Evolutionary conservation across 768 basidiomycete genomes (phyloP), one percentile per base, ranked within the genome.

Genomic region (Tylopilus intermedius): DNA sequence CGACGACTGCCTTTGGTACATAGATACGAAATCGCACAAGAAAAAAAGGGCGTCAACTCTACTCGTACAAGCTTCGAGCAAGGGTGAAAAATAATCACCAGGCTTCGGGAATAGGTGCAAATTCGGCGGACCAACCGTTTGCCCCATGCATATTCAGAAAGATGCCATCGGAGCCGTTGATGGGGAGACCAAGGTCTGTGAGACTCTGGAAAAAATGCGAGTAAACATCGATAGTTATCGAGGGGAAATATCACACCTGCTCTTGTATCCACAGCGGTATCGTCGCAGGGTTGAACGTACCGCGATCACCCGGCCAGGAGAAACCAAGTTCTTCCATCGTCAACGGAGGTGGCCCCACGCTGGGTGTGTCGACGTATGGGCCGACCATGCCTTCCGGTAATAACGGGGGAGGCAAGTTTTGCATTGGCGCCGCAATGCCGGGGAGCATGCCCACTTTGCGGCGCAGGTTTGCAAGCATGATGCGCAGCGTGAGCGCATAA

Each of bases 191-290:
- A 13, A 97, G 82, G 68, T 97, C 94, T 14, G 84, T 83, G 58
- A 94, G 72, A 64, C 83, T 93, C 90, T 95, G 70, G 45, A 53
- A 14, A 6, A 53, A 9, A 8, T 42, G 27, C 3, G n/a, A 45
- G 52, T 54, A 49, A 55, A 39, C 4, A 5, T 43, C 10, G 8
- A 30, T 21, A 30, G 24, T 29, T 13, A 1, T 4, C n/a, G 15
- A 27, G 32, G 47, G 38, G 37, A 47, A 38, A 27, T 15, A 42
- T 74, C 83, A 54, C 46, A 90, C 90, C 74, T 90, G 86, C 69
- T 95, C 94, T 66, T 90, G 92, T 52, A 96, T 72, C 94, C 94
- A 96, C 4, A 83, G 62, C n/a, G 94, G 94, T 50, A 96, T 86
- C 43, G 85, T 81, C 39, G 82, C 80, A 9, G 90, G 87, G 64